These are phyloP conservation scores for Trichothecium sympodiale DNA, from an alignment of 2,329 filamentous ascomycete genomes.

Conservation along the genomic window DNA sequence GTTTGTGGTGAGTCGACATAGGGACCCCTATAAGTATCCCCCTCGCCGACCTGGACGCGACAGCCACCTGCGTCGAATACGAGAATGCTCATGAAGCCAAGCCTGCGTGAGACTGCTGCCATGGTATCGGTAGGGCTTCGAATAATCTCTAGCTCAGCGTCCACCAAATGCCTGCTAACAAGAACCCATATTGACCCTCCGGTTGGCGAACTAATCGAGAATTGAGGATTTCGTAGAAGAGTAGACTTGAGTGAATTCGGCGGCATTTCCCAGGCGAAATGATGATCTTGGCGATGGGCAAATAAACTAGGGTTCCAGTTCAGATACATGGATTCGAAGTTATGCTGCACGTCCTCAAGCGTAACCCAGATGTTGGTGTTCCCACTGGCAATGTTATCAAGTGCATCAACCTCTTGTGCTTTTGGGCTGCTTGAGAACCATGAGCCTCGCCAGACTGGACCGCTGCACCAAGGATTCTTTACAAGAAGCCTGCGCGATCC, in stretches of 20 bases:
- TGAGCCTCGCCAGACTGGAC: conserved; percentile 57
- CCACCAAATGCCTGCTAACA: conserved; percentile 75
- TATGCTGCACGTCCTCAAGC: conserved; percentile 74
- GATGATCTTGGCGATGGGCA: conserved; percentile 69
- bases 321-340: conserved; percentile 92
- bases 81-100: conserved; percentile 81
- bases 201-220: conserved; percentile 49
- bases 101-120: conserved; percentile 36
- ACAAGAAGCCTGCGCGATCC: conserved; percentile 62
- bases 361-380: conserved; percentile 69
- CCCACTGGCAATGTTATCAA: neutral
- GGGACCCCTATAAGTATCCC: conserved; percentile 61
- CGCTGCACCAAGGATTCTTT: conserved; percentile 94
- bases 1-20: conserved; percentile 93
- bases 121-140: conserved; percentile 27
- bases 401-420: neutral
- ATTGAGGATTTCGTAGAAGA: conserved; percentile 59
- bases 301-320: conserved; percentile 95
- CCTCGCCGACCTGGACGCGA: conserved; percentile 63
- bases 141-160: conserved; percentile 46
- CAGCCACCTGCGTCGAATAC: conserved; percentile 63
- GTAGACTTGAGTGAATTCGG: conserved; percentile 38
- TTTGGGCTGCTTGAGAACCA: conserved; percentile 11
- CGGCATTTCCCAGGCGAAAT: conserved; percentile 71
- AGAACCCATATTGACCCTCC: conserved; percentile 70